Conservation (phyloP, 768 basidiomycete species). For the Tricholomella constricta region DNA sequence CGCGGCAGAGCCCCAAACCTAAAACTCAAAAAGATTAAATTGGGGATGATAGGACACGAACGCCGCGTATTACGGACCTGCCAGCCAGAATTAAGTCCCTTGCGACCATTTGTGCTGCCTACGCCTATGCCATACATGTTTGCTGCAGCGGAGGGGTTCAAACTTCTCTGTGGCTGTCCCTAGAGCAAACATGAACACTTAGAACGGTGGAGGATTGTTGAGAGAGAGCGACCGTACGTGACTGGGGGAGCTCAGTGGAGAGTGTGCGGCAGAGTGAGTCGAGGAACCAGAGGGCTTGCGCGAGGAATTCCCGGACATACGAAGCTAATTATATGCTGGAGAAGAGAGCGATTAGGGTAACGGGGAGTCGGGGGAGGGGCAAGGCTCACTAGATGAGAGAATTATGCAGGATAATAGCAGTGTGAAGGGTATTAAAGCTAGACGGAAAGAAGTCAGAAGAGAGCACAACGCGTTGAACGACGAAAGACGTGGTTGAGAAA, state of each 20-base stretch:
- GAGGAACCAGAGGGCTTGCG: conserved; percentile 73
- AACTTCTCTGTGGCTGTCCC: conserved; percentile 48
- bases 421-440: conserved; percentile 12
- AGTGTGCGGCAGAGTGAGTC: conserved; percentile 62
- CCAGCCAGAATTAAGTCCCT: conserved; percentile 64
- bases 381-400: conserved; percentile 12
- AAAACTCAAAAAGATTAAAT: conserved; percentile 19
- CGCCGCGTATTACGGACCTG: conserved; percentile 46
- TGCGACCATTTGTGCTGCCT: conserved; percentile 47
- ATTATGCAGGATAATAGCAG: conserved; percentile 17
- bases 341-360: neutral
- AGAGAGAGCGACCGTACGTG: conserved; percentile 43
- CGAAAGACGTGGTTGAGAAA: conserved; percentile 25
- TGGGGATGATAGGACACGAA: neutral
- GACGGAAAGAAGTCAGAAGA: conserved; percentile 17
- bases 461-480: conserved; percentile 17
- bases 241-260: conserved; percentile 60
- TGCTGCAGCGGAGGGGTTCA: conserved; percentile 39
- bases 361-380: neutral
- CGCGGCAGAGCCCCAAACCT: conserved; percentile 63
- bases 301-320: conserved; percentile 48
- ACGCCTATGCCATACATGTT: conserved; percentile 59
- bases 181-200: conserved; percentile 15
- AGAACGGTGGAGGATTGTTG: neutral
- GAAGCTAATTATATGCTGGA: conserved; percentile 21